Conservation (phyloP, 805 yeast species). For the Metschnikowia peoriensis region DNA sequence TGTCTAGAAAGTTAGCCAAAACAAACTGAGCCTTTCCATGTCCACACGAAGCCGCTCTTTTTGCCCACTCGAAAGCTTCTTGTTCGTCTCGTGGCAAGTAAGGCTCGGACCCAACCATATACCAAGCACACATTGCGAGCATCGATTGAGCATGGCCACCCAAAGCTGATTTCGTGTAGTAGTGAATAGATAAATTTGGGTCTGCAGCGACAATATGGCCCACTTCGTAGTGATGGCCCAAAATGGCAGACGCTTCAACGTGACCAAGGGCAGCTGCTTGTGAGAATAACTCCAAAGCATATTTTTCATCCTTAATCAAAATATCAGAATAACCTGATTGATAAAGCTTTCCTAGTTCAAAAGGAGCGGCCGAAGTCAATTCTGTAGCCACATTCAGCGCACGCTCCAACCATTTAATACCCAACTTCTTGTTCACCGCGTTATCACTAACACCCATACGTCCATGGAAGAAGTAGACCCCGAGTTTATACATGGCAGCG, state of each 20-base stretch:
- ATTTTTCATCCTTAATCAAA: constrained; percentile 75
- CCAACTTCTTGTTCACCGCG: constrained; percentile 71
- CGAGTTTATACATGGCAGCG: constrained; percentile 94
- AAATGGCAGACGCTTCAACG: constrained; percentile 69
- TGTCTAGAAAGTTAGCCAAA: constrained; percentile 77
- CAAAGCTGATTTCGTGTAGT: constrained; percentile 86
- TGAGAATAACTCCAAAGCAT: constrained; percentile 81
- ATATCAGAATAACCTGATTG: constrained; percentile 84
- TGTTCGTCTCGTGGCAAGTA: constrained; percentile 69
- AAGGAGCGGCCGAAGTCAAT: constrained; percentile 89
- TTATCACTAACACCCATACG: constrained; percentile 77
- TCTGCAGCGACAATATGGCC: constrained; percentile 79
- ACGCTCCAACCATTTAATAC: constrained; percentile 89
- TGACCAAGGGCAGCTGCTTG: constrained; percentile 90
- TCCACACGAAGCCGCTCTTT: constrained; percentile 74
- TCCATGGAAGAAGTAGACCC: constrained; percentile 79
- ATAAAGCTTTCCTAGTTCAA: constrained; percentile 82
- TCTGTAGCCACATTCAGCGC: constrained; percentile 84
- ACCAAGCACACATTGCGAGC: constrained; percentile 97
- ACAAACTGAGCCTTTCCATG: constrained; percentile 82
- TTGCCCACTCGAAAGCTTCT: constrained; percentile 95
- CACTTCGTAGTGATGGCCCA: constrained; percentile 82
- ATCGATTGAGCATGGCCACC: constrained; percentile 87
- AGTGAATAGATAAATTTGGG: constrained; percentile 81
- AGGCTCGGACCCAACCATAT: constrained; percentile 87